phyloP scores from a whole-genome alignment of 2,329 filamentous ascomycete genomes.

The Phoma sp. region DNA sequence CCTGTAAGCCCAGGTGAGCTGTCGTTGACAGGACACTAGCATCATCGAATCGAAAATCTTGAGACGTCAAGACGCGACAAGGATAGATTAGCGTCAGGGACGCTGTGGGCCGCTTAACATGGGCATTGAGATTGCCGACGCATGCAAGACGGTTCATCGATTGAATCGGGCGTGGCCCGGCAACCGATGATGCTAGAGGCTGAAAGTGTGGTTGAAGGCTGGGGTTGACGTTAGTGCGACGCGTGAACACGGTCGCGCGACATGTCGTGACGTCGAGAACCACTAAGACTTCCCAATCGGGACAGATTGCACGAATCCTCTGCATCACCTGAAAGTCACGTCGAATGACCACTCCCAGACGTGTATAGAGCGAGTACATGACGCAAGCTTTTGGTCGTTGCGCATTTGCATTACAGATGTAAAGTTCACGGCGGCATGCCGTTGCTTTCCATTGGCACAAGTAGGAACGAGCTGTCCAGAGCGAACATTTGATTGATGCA shows the following conservation, averaged over 20 bases:
- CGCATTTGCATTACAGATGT: background rate
- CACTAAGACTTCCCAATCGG: conserved; percentile 16
- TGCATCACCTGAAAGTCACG: conserved; percentile 6
- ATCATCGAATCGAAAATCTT: background rate
- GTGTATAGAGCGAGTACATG: background rate
- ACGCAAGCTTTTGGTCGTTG: background rate
- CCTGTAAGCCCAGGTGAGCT: background rate
- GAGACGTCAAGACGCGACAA: conserved; percentile 28
- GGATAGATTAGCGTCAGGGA: conserved; percentile 32
- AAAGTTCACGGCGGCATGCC: background rate
- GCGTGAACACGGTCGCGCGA: conserved; percentile 28
- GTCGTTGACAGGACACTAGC: conserved; percentile 1
- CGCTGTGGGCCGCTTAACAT: conserved; percentile 17
- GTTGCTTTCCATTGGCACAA: background rate
- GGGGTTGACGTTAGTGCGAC: conserved; percentile 24
- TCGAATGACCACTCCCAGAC: background rate
- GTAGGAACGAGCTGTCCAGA: background rate
- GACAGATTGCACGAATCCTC: background rate
- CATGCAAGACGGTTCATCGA: conserved; percentile 29
- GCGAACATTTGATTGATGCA: background rate
- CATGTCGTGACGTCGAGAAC: conserved; percentile 25
- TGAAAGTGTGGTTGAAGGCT: conserved; percentile 2
- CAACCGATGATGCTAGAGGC: conserved; percentile 16
- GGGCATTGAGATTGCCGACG: conserved; percentile 25
- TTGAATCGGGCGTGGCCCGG: conserved; percentile 18